phyloP scores from a whole-genome alignment of 192 early-diverging fungal species.

The Coemansia sp. region DNA sequence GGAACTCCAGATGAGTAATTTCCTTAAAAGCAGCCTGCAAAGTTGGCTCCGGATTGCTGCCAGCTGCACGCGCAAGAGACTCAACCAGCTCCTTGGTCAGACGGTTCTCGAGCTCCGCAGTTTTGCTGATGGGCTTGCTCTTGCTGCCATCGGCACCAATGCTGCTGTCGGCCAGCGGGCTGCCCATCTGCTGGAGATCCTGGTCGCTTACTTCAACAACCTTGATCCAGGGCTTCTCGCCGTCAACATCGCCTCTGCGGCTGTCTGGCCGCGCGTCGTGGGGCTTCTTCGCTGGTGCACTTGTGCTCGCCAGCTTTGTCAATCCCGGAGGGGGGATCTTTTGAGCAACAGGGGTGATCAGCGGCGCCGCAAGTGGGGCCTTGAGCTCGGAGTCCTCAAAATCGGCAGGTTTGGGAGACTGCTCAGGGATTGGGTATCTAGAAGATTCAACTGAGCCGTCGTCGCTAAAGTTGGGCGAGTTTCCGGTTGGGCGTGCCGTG shows the following conservation, averaged over 20 bases:
- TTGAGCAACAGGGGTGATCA: constrained; percentile 34
- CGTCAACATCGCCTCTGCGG: constrained; percentile 12
- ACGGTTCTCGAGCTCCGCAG: constrained; percentile 30
- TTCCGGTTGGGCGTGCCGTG: constrained; percentile 12
- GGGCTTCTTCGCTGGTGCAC: constrained; percentile 10
- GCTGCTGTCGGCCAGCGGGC: constrained; percentile 19
- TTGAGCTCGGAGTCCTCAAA: constrained; percentile 10
- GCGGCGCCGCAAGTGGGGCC: constrained; percentile 29
- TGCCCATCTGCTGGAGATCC: constrained; percentile 46
- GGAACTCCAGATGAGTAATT: constrained; percentile 80
- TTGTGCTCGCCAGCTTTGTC: constrained; percentile 10
- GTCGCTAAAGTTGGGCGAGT: constrained; percentile 30
- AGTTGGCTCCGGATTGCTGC: constrained; percentile 7
- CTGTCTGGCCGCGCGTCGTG: constrained; percentile 19
- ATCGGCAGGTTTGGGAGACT: constrained; percentile 7
- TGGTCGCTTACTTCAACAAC: constrained; percentile 38
- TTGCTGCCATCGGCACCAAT: constrained; percentile 10
- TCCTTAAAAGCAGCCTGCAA: constrained; percentile 69
- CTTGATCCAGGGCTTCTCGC: constrained; percentile 45
- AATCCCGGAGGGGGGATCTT: constrained; percentile 25
- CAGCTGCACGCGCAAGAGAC: constrained; percentile 11
- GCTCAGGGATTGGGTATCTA: constrained; percentile 3
- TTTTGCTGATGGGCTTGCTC: constrained; percentile 20
- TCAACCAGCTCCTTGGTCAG: constrained; percentile 23
- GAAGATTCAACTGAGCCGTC: constrained; percentile 24